Percentiles rank a stretch among this genome's conserved stretches.
phyloP scores from a whole-genome alignment of 1,139 yeast genomes.

The Eremothecium sinecaudum region DNA sequence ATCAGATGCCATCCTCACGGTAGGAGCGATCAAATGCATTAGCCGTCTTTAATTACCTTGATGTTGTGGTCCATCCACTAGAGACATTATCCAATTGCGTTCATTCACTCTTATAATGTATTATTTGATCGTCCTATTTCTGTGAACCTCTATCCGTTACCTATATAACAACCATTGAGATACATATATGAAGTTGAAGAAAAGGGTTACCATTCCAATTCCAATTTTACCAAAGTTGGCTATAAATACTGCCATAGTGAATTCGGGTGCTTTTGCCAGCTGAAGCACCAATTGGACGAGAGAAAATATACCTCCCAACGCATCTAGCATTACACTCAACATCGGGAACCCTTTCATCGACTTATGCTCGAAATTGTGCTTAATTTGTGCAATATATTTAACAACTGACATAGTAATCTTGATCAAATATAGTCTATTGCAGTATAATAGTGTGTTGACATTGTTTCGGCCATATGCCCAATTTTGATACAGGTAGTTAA shows the following conservation, averaged over 20 bases:
- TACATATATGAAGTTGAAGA: conserved; percentile 24
- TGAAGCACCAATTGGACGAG: conserved; percentile 37
- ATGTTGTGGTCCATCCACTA: no score
- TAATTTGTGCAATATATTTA: conserved; percentile 55
- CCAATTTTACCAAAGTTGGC: conserved; percentile 30
- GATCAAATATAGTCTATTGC: conserved; percentile 28
- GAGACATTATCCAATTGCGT: no score
- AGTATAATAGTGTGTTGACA: conserved; percentile 18
- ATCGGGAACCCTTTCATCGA: conserved; percentile 54
- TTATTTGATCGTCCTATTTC: no score
- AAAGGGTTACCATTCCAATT: conserved; percentile 26
- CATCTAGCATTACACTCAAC: conserved; percentile 41
- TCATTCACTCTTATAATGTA: no score
- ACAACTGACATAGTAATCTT: conserved; percentile 48
- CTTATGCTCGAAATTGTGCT: conserved; percentile 43
- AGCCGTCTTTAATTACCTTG: no score
- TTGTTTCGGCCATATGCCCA: conserved; percentile 20
- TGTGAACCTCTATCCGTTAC: no score
- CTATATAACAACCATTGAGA: conserved; percentile 24
- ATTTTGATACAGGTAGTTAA: conserved; percentile 12
- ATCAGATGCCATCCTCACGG: no score
- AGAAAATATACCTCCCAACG: conserved; percentile 46
- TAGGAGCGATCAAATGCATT: no score
- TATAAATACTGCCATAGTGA: conserved; percentile 14
- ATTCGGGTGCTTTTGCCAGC: conserved; percentile 19